A percentile compares a stretch with the other conserved stretches of the same genome.
Evolutionary conservation across 208 protist species (phyloP).

Genomic region (Crithidia bombi): DNA sequence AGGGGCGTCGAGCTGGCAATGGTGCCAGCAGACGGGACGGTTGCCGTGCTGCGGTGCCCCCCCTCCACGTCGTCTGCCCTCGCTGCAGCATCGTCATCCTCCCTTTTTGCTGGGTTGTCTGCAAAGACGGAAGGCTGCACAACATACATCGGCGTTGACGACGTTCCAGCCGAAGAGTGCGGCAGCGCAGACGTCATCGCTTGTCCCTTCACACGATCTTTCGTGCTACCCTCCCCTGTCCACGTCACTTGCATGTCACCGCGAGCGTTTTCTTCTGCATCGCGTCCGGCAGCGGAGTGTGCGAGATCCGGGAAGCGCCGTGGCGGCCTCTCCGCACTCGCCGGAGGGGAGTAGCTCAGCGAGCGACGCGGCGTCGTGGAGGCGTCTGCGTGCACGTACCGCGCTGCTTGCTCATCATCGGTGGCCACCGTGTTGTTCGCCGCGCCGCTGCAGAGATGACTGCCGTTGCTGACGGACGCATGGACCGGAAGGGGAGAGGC

Average conservation of each 20-base stretch:
- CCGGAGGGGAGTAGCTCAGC: slow-evolving; percentile 32
- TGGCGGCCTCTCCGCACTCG: slow-evolving; percentile 9
- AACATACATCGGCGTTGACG: slow-evolving; percentile 9
- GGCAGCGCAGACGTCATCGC: background rate
- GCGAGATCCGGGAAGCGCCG: too few species aligned
- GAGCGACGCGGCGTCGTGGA: slow-evolving; percentile 31
- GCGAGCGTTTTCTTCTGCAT: too few species aligned
- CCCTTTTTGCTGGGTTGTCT: background rate
- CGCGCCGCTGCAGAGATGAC: background rate
- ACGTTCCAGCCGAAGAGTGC: background rate
- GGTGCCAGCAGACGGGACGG: background rate
- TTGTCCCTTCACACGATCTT: too few species aligned
- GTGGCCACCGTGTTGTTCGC: background rate
- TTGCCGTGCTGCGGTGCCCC: background rate
- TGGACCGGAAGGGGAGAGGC: too few species aligned
- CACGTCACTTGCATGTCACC: too few species aligned
- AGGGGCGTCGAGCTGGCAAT: slow-evolving; percentile 1
- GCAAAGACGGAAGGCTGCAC: slow-evolving; percentile 19
- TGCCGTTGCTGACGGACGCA: slow-evolving; percentile 2
- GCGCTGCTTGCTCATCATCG: background rate
- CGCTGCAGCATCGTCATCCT: background rate
- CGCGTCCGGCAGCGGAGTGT: too few species aligned
- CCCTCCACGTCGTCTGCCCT: background rate
- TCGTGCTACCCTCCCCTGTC: too few species aligned
- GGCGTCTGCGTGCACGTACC: background rate